Evolutionary conservation across 1,139 yeast species (phyloP).

Genomic region (Hyphopichia buzzinii): DNA sequence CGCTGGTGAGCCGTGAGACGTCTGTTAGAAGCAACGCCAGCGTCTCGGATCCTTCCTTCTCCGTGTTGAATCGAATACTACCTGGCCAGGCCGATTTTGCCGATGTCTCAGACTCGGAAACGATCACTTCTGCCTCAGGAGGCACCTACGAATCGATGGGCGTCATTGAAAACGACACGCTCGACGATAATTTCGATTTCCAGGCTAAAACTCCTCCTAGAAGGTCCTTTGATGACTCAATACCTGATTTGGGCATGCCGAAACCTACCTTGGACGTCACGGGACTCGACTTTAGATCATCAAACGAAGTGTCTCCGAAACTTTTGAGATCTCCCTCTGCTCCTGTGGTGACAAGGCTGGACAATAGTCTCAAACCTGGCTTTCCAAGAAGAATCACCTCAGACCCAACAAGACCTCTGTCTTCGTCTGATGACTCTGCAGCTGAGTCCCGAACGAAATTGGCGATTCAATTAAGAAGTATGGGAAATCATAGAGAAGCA

Average conservation of each 20-base stretch:
- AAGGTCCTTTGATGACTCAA: neutral
- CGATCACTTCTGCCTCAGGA: neutral
- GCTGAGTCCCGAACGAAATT: constrained; percentile 47
- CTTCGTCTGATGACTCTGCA: constrained; percentile 15
- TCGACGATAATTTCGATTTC: constrained; percentile 2
- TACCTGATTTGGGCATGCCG: too few relatives aligned
- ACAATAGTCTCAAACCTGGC: neutral
- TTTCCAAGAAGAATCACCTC: constrained; percentile 6
- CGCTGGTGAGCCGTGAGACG: neutral
- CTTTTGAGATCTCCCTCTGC: constrained; percentile 2
- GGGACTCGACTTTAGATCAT: too few relatives aligned
- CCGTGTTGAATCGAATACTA: too few relatives aligned
- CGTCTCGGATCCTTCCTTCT: neutral
- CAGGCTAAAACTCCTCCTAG: neutral
- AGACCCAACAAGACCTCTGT: constrained; percentile 1
- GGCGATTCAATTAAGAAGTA: constrained; percentile 54
- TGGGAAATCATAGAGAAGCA: constrained; percentile 66
- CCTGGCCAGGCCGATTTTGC: neutral
- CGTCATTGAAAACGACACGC: constrained; percentile 2
- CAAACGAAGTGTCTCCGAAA: neutral
- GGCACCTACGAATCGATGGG: constrained; percentile 1
- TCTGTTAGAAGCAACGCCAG: constrained; percentile 4
- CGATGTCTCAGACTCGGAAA: constrained; percentile 4
- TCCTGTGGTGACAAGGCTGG: neutral
- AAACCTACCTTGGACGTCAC: too few relatives aligned